Base-by-base conservation (phyloP, 495 filamentous ascomycete species). In the Talaromyces proteolyticus region DNA sequence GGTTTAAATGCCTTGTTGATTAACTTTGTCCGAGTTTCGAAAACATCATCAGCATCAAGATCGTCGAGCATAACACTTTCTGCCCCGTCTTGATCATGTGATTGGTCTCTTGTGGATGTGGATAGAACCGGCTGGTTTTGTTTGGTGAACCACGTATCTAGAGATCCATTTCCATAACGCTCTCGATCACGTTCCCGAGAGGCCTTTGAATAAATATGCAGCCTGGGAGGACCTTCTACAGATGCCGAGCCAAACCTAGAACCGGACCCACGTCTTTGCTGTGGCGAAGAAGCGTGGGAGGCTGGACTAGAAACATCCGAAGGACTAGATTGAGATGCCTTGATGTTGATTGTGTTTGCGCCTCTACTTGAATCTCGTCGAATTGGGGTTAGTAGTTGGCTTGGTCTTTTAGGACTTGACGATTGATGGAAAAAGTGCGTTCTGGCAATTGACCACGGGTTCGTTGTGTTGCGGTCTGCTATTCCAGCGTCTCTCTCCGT, bases 131-230 rank as follows among this genome's bases (percentile, higher is more conserved):
- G 24, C 34, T 43, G 40, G 20, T 16, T 18, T 4, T 39, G 43
- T 22, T 53, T 66, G 6, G 55, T 51, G 37, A 74, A 71, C 68
- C 60, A 70, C 11, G 66, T 67, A 45, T 74, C 70, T 0, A 74
- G 56, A 18, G 68, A 57, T 16, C 66, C 70, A 39, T 69, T 73
- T 0, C 64, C 67, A 44, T 69, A 69, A 4, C 60, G 60, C 21
- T 68, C 65, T 42, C 55, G 49, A 36, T 66, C 64, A 5, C 55
- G 58, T 23, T 66, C 58, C 21, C 65, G 54, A 14, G 56, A 56
- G 1, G 52, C 54, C 5, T 50, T 60, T 18, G 47, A 22, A 41
- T 23, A 49, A 6, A 19, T 21, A 17, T 19, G 37, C 5, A 36
- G 8, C 17, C 37, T 22, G n/a, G 18, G 19, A 25, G 12, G 18